Percentiles rank a stretch among this genome's conserved stretches.
Evolutionary conservation across 495 filamentous ascomycete species (phyloP).

Genomic region (Xylaria curta): DNA sequence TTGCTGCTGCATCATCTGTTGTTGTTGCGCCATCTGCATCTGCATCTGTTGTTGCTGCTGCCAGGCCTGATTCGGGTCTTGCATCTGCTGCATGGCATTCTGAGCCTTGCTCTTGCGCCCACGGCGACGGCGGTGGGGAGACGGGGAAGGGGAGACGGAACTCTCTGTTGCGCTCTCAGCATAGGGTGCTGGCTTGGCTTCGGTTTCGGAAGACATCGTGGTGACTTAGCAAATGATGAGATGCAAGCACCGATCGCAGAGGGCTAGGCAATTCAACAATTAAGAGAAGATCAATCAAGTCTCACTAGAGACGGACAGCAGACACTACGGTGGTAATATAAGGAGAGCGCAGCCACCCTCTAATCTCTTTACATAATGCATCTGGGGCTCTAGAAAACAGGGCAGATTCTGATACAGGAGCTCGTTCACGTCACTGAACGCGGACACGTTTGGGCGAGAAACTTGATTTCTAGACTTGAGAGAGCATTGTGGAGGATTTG

Average conservation of each 20-base stretch:
- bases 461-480: conserved; percentile 16
- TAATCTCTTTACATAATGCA: conserved; percentile 3
- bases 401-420: not conserved
- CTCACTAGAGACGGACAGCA: not conserved
- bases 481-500: conserved; percentile 19
- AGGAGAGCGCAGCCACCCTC: not conserved
- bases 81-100: conserved; percentile 16
- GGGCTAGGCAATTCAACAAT: not conserved
- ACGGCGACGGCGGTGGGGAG: conserved; percentile 16
- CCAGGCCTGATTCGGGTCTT: conserved; percentile 15
- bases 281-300: not conserved
- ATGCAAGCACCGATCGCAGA: not conserved
- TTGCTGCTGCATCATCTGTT: conserved; percentile 31
- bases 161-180: conserved; percentile 24
- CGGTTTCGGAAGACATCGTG: conserved; percentile 23
- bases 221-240: too few relatives aligned
- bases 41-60: conserved; percentile 32
- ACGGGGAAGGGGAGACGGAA: conserved; percentile 23
- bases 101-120: conserved; percentile 13
- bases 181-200: conserved; percentile 24
- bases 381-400: conserved; percentile 1
- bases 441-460: not conserved
- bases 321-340: conserved; percentile 15
- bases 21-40: conserved; percentile 38
- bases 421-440: conserved; percentile 19